Conservation (phyloP, 805 yeast genomes). For the Suhomyces vadensis region DNA sequence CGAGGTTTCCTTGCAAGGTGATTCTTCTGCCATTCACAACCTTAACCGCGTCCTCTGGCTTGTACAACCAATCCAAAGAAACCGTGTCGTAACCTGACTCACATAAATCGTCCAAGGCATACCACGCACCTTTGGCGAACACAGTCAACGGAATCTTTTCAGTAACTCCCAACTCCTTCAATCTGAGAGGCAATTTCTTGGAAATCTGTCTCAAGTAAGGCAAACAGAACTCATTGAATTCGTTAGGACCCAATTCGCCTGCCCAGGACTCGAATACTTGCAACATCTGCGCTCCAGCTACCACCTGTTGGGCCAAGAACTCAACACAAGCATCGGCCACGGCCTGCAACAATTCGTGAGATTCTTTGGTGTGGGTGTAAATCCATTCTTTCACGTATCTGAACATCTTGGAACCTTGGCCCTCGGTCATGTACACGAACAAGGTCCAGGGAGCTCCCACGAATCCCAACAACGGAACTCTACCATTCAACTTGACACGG, state of each 20-base stretch:
- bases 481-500: slow-evolving; percentile 79
- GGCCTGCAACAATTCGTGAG: slow-evolving; percentile 70
- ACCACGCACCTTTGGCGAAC: slow-evolving; percentile 97
- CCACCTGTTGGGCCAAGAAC: slow-evolving; percentile 89
- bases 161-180: slow-evolving; percentile 66
- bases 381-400: slow-evolving; percentile 92
- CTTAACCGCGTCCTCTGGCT: slow-evolving; percentile 81
- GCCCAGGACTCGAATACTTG: slow-evolving; percentile 99
- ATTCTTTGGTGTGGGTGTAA: slow-evolving; percentile 70
- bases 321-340: slow-evolving; percentile 88
- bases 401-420: slow-evolving; percentile 91
- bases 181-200: slow-evolving; percentile 62
- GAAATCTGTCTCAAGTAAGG: slow-evolving; percentile 85
- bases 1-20: slow-evolving; percentile 90
- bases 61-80: slow-evolving; percentile 91
- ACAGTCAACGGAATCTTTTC: slow-evolving; percentile 84
- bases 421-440: slow-evolving; percentile 95
- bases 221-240: slow-evolving; percentile 83
- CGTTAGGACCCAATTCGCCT: slow-evolving; percentile 90
- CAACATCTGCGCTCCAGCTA: slow-evolving; percentile 97
- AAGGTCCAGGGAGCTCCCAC: slow-evolving; percentile 99
- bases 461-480: slow-evolving; percentile 93
- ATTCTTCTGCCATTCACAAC: slow-evolving; percentile 71
- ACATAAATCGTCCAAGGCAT: slow-evolving; percentile 84
- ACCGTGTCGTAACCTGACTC: slow-evolving; percentile 80